These are phyloP conservation scores for Macrophomina phaseolina DNA, from an alignment of 2,329 filamentous ascomycete genomes.

Conservation along the genomic window DNA sequence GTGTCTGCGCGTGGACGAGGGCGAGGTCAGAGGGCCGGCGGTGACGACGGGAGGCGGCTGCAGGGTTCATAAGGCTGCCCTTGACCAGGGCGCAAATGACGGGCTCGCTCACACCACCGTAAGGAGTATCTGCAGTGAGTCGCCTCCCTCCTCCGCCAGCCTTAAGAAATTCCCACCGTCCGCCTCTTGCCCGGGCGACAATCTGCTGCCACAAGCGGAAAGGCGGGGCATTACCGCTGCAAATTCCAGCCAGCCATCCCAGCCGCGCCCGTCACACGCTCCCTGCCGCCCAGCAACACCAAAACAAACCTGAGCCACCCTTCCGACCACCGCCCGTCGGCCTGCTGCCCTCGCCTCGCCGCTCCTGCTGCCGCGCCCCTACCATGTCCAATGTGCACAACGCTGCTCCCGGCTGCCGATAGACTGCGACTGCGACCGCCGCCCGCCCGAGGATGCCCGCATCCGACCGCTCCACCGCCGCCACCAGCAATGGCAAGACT, in stretches of 20 bases:
- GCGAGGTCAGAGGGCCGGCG: conserved; percentile 1
- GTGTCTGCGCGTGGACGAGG: not conserved
- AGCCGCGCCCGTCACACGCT: conserved; percentile 3
- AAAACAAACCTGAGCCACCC: conserved; percentile 25
- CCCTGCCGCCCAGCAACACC: conserved; percentile 24
- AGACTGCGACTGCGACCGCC: conserved; percentile 25
- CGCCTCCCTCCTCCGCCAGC: conserved; percentile 17
- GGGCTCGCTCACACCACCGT: conserved; percentile 19
- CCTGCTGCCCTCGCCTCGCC: not conserved
- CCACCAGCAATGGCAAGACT: conserved; percentile 60
- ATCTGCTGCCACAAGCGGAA: conserved; percentile 21
- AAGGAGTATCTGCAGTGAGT: conserved; percentile 22
- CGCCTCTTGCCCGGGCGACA: not conserved
- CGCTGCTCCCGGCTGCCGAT: conserved; percentile 21
- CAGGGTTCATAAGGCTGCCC: conserved; percentile 16
- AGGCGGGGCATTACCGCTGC: conserved; percentile 19
- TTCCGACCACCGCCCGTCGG: not conserved
- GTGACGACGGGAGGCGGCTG: conserved; percentile 15
- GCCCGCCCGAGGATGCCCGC: conserved; percentile 37
- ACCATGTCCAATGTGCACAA: conserved; percentile 28
- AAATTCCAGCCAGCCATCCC: conserved; percentile 2
- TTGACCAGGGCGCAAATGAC: not conserved
- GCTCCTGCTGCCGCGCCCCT: not conserved
- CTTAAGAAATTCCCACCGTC: not conserved
- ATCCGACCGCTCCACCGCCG: conserved; percentile 46